Percentiles rank a stretch among this genome's conserved stretches.
Evolutionary conservation across 108 stramenopile genomes (phyloP).

Genomic region (Cylindrotheca closterium): DNA sequence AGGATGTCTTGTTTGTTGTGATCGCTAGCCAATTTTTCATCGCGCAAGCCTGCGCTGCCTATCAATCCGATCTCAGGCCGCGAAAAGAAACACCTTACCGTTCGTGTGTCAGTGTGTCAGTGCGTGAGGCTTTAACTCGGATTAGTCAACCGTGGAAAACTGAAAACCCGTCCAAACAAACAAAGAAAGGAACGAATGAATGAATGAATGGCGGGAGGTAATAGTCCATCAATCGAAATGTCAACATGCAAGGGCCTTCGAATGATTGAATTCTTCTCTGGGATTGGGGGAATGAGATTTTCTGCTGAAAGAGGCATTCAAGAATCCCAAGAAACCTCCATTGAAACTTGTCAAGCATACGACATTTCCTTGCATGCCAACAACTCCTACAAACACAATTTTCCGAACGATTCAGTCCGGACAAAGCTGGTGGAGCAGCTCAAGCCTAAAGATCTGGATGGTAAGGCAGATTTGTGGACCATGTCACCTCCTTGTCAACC

Average conservation of each 20-base stretch:
- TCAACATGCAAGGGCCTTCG: not conserved
- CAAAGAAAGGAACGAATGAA: no score
- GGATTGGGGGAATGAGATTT: slow-evolving; percentile 53
- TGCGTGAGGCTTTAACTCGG: no score
- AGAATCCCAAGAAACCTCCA: not conserved
- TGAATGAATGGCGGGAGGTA: no score
- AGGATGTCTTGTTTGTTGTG: no score
- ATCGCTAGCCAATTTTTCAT: no score
- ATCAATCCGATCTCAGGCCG: no score
- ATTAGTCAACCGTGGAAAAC: no score
- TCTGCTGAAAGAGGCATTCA: slow-evolving; percentile 34
- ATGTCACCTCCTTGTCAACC: slow-evolving; percentile 61
- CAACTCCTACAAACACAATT: slow-evolving; percentile 40
- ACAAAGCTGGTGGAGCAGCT: slow-evolving; percentile 60
- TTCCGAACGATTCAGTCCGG: slow-evolving; percentile 12
- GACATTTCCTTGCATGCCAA: slow-evolving; percentile 55
- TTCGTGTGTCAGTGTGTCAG: no score
- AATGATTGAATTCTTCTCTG: slow-evolving; percentile 50
- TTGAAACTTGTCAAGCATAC: slow-evolving; percentile 38
- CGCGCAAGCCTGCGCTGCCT: no score
- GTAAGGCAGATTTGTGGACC: slow-evolving; percentile 39
- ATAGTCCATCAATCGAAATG: not conserved
- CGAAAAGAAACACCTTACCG: no score
- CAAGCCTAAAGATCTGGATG: slow-evolving; percentile 15
- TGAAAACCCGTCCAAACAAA: no score